phyloP scores from a whole-genome alignment of 1,284 basidiomycete species.

The Amylostereum areolatum region DNA sequence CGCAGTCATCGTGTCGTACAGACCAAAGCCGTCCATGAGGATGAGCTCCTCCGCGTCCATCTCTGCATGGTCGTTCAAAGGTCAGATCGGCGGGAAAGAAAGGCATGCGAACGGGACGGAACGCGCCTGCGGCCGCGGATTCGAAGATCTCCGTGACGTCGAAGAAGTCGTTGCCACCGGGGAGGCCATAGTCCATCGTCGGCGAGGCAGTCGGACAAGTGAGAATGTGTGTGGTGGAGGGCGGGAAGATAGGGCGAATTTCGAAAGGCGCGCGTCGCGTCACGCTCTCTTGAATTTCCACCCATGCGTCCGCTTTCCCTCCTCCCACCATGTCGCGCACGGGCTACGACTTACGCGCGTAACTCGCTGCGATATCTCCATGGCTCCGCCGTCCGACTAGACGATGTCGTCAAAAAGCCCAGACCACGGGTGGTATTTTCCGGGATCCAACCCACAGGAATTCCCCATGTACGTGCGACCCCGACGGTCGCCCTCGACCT shows the following conservation, averaged over 20 bases:
- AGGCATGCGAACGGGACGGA: neutral
- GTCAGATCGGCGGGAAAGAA: slow-evolving; percentile 7
- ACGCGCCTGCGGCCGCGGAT: slow-evolving; percentile 51
- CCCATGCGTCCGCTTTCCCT: no score
- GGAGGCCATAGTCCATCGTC: slow-evolving; percentile 23
- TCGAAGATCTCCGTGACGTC: slow-evolving; percentile 56
- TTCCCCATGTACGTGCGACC: slow-evolving; percentile 64
- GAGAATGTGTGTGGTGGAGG: neutral
- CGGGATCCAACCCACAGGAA: slow-evolving; percentile 82
- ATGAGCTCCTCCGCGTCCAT: slow-evolving; percentile 62
- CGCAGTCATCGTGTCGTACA: slow-evolving; percentile 87
- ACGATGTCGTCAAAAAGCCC: neutral
- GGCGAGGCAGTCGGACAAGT: neutral
- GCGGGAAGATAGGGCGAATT: neutral
- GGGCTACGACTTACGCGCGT: no score
- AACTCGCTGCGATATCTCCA: no score
- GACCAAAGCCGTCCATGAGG: slow-evolving; percentile 64
- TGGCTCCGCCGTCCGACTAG: no score
- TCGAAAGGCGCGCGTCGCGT: neutral
- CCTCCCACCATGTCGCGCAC: no score
- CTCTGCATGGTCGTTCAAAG: slow-evolving; percentile 33
- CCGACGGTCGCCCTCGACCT: neutral
- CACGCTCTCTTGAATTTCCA: neutral
- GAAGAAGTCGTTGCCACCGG: slow-evolving; percentile 50
- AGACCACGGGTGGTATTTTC: slow-evolving; percentile 55